Base-by-base conservation (phyloP, 345 rosid species). In the Arabis hirsuta region DNA sequence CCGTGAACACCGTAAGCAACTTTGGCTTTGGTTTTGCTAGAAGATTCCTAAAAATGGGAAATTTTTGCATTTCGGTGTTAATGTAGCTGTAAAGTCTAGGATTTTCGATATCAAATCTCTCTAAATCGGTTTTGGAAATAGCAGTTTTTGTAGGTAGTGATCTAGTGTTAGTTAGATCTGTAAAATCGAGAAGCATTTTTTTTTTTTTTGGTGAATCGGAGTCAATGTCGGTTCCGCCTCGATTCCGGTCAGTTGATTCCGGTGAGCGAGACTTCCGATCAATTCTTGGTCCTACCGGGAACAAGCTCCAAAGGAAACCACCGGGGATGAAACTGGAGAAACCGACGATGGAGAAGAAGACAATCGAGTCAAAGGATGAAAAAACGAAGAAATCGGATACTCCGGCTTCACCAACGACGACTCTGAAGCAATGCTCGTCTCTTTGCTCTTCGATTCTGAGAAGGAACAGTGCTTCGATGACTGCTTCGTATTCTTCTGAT, bases 401-500 rank as follows among this genome's bases (percentile, higher is more conserved):
- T 31, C 81, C 81, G 4, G 71, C 51, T 62, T 47, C 72, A 14
- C 73, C 72, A 3, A 59, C 70, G 69, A 62, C 81, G 51, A 63
- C 81, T 55, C 12, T 78, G 57, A 78, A 72, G 54, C 84, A 71
- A 62, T 78, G 81, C 70, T 43, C 73, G 61, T 62, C 79, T 43
- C 61, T 75, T 22, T 78, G 82, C 39, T 64, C 81, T 14, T 81
- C 85, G 41, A 51, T 79, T 74, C 46, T 85, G 68, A 81, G 79
- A 71, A 62, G 54, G 46, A 76, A 77, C 66, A 85, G 73, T 62
- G 76, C 79, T 2, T 81, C 87, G 1, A 80, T 78, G 87, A 73
- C 81, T 64, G 85, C 86, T 67, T 90, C 97, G 12, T 90, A 87
- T 41, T 88, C 92, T 14, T 90, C 97, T 19, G 96, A 90, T 71